A percentile compares a stretch with the other conserved stretches of the same genome.
phyloP scores from a whole-genome alignment of 768 basidiomycete species.

The Phanerochaete carnosa region DNA sequence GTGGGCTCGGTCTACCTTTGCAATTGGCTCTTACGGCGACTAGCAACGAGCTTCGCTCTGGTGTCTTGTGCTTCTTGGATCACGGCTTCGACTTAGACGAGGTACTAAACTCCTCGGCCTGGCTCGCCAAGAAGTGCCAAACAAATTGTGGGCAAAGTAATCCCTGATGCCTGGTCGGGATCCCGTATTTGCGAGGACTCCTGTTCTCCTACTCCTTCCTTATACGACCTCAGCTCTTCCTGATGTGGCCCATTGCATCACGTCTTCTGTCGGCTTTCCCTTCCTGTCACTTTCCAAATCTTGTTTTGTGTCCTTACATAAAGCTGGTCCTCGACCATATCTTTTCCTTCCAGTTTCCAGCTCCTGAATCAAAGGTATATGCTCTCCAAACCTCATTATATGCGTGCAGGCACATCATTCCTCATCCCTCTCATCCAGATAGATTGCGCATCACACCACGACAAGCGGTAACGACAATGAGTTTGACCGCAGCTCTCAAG shows the following conservation, averaged over 20 bases:
- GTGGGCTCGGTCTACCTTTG: too few relatives aligned
- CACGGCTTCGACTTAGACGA: too few relatives aligned
- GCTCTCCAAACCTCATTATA: background rate
- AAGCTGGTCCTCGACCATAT: background rate
- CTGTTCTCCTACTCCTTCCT: background rate
- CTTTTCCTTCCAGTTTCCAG: background rate
- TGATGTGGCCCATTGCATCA: background rate
- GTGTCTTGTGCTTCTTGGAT: too few relatives aligned
- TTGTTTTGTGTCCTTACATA: background rate
- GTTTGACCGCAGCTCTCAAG: conserved; percentile 19
- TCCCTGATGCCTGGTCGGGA: too few relatives aligned
- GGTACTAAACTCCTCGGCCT: too few relatives aligned
- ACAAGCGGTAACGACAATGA: conserved; percentile 8
- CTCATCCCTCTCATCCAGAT: background rate
- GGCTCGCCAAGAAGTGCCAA: too few relatives aligned
- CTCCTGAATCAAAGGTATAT: background rate
- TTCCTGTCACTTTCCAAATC: background rate
- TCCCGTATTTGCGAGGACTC: too few relatives aligned
- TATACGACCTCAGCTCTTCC: background rate
- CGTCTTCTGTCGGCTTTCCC: background rate
- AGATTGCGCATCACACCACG: background rate
- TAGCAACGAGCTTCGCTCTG: too few relatives aligned
- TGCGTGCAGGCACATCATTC: background rate
- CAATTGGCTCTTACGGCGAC: too few relatives aligned
- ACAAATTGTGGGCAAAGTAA: too few relatives aligned